These are phyloP conservation scores for Boletus huronensis DNA, from an alignment of 768 basidiomycete genomes.

Conservation along the genomic window DNA sequence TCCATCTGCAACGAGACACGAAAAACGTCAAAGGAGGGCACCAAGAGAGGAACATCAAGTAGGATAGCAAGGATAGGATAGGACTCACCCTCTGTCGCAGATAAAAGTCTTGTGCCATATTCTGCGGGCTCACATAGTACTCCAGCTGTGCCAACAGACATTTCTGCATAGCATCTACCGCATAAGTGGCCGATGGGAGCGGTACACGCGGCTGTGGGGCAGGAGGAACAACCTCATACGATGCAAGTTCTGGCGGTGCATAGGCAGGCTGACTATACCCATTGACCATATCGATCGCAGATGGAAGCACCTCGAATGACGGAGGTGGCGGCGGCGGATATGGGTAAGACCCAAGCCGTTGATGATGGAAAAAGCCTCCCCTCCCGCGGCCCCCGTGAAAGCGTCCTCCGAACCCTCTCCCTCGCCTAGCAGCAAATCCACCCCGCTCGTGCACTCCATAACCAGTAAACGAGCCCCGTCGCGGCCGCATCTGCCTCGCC, in stretches of 20 bases:
- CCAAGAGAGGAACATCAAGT: not conserved
- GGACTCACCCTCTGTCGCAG: slow-evolving; percentile 68
- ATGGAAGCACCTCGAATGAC: slow-evolving; percentile 32
- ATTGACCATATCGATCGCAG: slow-evolving; percentile 20
- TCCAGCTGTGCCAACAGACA: slow-evolving; percentile 82
- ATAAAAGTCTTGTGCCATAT: slow-evolving; percentile 84
- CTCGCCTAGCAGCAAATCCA: slow-evolving; percentile 28
- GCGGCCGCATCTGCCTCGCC: slow-evolving; percentile 24
- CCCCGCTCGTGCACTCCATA: slow-evolving; percentile 34
- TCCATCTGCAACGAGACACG: slow-evolving; percentile 66
- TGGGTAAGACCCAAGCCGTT: slow-evolving; percentile 31
- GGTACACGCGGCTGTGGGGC: slow-evolving; percentile 35
- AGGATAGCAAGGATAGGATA: not conserved
- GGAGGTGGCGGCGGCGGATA: slow-evolving; percentile 22
- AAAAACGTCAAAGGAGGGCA: not conserved
- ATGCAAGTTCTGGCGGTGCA: slow-evolving; percentile 31
- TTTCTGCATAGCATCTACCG: slow-evolving; percentile 62
- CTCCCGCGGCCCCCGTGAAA: slow-evolving; percentile 36
- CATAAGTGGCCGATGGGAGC: slow-evolving; percentile 46
- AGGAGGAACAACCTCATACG: slow-evolving; percentile 23
- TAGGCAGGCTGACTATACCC: slow-evolving; percentile 33
- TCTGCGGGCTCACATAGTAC: slow-evolving; percentile 89
- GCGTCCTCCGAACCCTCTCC: slow-evolving; percentile 38
- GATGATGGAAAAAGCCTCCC: slow-evolving; percentile 33
- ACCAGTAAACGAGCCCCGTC: slow-evolving; percentile 35